These are phyloP conservation scores for Venturia aucupariae DNA, from an alignment of 2,329 filamentous ascomycete genomes.

Conservation along the genomic window DNA sequence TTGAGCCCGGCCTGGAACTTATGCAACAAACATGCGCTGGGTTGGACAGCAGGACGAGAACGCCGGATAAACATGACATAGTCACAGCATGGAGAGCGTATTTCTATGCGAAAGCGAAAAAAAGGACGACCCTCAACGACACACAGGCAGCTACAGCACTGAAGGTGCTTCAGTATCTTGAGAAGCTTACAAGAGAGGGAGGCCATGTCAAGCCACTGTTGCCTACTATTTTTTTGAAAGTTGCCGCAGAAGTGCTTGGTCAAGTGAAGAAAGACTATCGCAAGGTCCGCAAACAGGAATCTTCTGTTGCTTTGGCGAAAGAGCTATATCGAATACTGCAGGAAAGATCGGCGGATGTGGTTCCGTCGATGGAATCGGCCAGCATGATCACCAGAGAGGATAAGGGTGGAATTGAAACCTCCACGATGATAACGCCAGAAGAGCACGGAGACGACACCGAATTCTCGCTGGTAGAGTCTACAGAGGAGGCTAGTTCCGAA, in stretches of 20 bases:
- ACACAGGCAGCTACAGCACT: constrained; percentile 56
- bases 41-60: not conserved
- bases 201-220: not conserved
- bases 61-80: constrained; percentile 1
- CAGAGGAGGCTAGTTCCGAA: not conserved
- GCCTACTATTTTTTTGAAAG: not conserved
- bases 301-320: constrained; percentile 2
- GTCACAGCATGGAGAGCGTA: constrained; percentile 31
- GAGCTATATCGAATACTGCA: constrained; percentile 1
- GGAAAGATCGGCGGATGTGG: not conserved
- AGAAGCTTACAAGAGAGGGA: not conserved
- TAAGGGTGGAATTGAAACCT: not conserved
- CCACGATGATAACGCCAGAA: not conserved
- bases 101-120: constrained; percentile 43
- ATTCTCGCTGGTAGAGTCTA: not conserved
- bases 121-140: constrained; percentile 47
- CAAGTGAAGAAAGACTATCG: not conserved
- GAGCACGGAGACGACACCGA: not conserved
- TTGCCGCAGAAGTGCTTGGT: not conserved
- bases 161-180: constrained; percentile 53
- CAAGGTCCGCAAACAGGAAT: not conserved
- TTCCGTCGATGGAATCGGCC: not conserved
- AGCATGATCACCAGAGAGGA: not conserved
- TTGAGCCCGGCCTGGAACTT: constrained; percentile 49
- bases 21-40: constrained; percentile 4